Percentiles rank a stretch among this genome's conserved stretches.
These are phyloP conservation scores for Xylaria sp. DNA, from an alignment of 2,329 filamentous ascomycete genomes.

Conservation along the genomic window DNA sequence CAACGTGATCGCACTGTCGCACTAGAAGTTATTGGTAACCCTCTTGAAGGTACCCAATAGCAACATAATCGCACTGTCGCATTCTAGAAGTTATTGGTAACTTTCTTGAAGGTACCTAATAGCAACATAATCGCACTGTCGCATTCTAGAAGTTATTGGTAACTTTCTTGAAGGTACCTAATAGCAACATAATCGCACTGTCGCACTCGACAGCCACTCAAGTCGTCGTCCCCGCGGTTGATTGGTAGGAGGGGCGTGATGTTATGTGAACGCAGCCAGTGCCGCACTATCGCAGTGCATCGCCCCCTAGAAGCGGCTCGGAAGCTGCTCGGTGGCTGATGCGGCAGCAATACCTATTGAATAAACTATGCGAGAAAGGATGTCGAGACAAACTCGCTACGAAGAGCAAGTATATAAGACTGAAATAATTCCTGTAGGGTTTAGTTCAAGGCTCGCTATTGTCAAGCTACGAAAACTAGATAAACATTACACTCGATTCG, in stretches of 20 bases:
- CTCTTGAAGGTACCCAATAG: not conserved
- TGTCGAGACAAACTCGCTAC: not conserved
- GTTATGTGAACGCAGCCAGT: no score
- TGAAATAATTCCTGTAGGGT: not conserved
- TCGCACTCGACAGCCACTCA: no score
- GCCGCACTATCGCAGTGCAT: conserved; percentile 6
- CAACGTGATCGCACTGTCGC: conserved; percentile 13
- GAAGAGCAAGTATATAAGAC: not conserved
- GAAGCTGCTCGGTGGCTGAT: no score
- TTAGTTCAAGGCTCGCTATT: not conserved
- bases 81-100: not conserved
- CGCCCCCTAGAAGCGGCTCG: no score
- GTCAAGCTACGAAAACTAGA: not conserved
- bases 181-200: not conserved
- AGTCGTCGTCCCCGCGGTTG: no score
- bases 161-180: not conserved
- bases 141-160: not conserved
- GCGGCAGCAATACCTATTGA: no score
- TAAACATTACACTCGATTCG: not conserved
- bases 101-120: not conserved
- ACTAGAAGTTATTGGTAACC: not conserved
- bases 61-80: not conserved
- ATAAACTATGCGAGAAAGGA: no score
- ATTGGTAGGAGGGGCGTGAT: no score
- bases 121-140: not conserved